Percentiles rank a stretch among this genome's conserved stretches.
Evolutionary conservation across 2,329 filamentous ascomycete species (phyloP).

Genomic region (Macroventuria anomochaeta): DNA sequence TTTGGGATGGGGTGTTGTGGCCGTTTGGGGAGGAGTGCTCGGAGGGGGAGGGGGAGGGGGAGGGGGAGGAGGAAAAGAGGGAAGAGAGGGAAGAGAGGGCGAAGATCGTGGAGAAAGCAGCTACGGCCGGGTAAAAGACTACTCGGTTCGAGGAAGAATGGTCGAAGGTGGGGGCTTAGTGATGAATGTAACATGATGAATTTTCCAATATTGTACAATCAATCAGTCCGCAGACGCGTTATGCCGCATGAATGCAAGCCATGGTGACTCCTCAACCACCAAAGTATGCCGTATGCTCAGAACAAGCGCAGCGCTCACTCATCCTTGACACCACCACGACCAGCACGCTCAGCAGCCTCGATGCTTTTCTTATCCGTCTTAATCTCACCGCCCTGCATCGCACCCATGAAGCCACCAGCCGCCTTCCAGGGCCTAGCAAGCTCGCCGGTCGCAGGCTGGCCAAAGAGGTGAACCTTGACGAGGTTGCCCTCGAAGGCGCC

Average conservation of each 20-base stretch:
- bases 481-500: constrained; percentile 93
- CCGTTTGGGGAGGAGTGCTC: no score
- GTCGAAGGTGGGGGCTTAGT: no score
- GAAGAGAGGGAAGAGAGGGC: no score
- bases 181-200: neutral
- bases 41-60: no score
- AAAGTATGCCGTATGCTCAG: neutral
- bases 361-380: constrained; percentile 79
- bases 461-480: constrained; percentile 92
- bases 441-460: constrained; percentile 84
- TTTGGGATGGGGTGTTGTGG: no score
- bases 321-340: constrained; percentile 60
- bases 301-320: constrained; percentile 48
- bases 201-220: constrained; percentile 5
- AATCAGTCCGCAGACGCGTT: neutral
- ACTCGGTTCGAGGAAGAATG: no score
- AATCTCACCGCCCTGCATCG: constrained; percentile 72
- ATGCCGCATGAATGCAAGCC: neutral
- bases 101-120: no score
- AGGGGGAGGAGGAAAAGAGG: no score
- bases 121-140: no score
- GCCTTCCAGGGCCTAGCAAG: constrained; percentile 97
- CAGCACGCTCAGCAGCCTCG: constrained; percentile 59
- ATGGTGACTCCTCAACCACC: neutral
- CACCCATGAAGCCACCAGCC: constrained; percentile 79